These are phyloP conservation scores for Penicillium fuscoglaucum DNA, from an alignment of 2,329 filamentous ascomycete genomes.

Conservation along the genomic window DNA sequence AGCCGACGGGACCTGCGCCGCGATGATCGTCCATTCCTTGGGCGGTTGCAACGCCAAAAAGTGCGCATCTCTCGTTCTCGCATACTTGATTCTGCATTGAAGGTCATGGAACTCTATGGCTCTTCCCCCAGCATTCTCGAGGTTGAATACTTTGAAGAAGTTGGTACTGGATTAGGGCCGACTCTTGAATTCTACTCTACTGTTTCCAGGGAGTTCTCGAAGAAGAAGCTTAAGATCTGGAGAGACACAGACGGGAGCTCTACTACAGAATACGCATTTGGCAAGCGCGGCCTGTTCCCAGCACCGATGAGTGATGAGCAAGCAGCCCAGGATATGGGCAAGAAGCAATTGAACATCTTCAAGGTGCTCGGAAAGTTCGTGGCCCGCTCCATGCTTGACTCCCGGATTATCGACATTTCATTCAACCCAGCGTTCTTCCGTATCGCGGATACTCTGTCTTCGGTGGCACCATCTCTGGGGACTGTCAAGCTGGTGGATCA, in stretches of 20 bases:
- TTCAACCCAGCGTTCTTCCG: conserved; percentile 99
- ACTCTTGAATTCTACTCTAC: conserved; percentile 98
- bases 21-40: conserved; percentile 88
- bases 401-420: conserved; percentile 93
- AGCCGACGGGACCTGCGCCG: conserved; percentile 75
- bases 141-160: conserved; percentile 98
- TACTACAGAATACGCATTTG: conserved; percentile 80
- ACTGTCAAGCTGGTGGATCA: conserved; percentile 88
- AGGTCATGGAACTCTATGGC: conserved; percentile 98
- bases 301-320: conserved; percentile 83
- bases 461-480: conserved; percentile 79
- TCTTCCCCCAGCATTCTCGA: conserved; percentile 95
- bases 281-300: conserved; percentile 82
- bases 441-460: conserved; percentile 68
- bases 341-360: conserved; percentile 84
- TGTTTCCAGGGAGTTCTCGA: conserved; percentile 94
- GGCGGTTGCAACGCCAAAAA: conserved; percentile 90
- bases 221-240: conserved; percentile 97
- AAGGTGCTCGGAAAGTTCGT: conserved; percentile 96
- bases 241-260: conserved; percentile 77
- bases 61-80: conserved; percentile 95
- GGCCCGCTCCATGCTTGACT: conserved; percentile 96
- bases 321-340: conserved; percentile 71
- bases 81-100: conserved; percentile 93
- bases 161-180: conserved; percentile 91